Conservation (phyloP, 192 early-diverging fungal genomes). For the Entophlyctis helioformis region DNA sequence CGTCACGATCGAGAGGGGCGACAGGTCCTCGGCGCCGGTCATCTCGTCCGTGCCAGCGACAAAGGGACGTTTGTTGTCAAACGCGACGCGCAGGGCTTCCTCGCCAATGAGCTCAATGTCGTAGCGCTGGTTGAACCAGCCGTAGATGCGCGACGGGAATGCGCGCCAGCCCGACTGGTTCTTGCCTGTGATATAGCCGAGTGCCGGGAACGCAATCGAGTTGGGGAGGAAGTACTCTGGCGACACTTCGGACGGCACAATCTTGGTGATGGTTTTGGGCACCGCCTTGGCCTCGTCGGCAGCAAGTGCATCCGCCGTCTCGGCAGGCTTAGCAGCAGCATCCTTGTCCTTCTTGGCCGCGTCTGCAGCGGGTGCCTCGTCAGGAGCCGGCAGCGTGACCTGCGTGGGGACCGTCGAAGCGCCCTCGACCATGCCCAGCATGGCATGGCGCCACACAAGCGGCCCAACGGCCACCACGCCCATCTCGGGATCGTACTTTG, state of each 20-base stretch:
- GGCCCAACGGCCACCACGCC: conserved; percentile 24
- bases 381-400: neutral
- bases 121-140: conserved; percentile 21
- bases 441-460: conserved; percentile 20
- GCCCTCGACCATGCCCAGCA: conserved; percentile 23
- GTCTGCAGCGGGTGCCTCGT: conserved; percentile 11
- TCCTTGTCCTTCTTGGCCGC: neutral
- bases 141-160: conserved; percentile 17
- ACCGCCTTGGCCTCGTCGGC: neutral
- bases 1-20: too few species aligned
- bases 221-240: neutral
- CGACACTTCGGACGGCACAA: neutral
- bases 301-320: neutral
- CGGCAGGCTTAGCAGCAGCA: neutral
- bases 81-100: conserved; percentile 13
- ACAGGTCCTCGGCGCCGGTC: conserved; percentile 5
- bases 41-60: neutral
- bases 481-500: conserved; percentile 13
- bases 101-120: conserved; percentile 12
- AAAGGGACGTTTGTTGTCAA: conserved; percentile 8
- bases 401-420: neutral
- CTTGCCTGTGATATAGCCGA: conserved; percentile 18
- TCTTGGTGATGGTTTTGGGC: neutral
- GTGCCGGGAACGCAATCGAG: conserved; percentile 8
- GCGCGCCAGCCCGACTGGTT: conserved; percentile 15